Base-by-base conservation (phyloP, 148 eudicot species). In the Vaccinium macrocarpon region DNA sequence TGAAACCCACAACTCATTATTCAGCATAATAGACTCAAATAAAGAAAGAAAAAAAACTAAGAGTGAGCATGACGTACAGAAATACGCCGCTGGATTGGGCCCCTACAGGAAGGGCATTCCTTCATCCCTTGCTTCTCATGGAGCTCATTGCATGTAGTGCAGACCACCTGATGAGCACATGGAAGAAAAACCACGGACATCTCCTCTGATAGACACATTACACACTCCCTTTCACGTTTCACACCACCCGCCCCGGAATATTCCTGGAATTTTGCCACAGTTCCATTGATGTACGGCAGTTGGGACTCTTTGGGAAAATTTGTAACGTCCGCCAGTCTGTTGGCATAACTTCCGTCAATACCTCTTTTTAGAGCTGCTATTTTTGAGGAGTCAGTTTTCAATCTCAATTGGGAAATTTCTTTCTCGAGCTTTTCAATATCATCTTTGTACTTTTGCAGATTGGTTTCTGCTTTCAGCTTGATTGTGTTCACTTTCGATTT, bases 121-220 rank as follows among this genome's bases (percentile, higher is more conserved):
- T 92, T 95, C 99, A 97, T 97, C 78, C 98, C 98, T 87, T 95
- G 98, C 88, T 95, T 97, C 87, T 95, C 96, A 84, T 97, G 99
- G 56, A 93, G 92, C 86, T 95, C 98, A 35, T 97, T 97, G 94
- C 99, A 97, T 84, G 78, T 87, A 46, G 84, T 86, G 86, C 98
- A 97, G 10, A 97, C 99, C 84, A 97, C 98, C 85, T 97, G 99
- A 93, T 97, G 99, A 23, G 99, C 98, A 82, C 99, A 97, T 0
- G 99, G 99, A 56, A 97, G 98, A 80, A 97, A 97, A 86, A 97
- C 96, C 12, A 97, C 93, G 0, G 97, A 92, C 96, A 95, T 97
- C 88, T 97, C 99, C 86, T 97, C 98, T 0, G 99, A 92, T 29
- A 97, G 89, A 87, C 99, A 97, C 99, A 97, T 97, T 86, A 95